Evolutionary conservation across 2,329 filamentous ascomycete genomes (phyloP).

Genomic region (Colletotrichum australisinense): DNA sequence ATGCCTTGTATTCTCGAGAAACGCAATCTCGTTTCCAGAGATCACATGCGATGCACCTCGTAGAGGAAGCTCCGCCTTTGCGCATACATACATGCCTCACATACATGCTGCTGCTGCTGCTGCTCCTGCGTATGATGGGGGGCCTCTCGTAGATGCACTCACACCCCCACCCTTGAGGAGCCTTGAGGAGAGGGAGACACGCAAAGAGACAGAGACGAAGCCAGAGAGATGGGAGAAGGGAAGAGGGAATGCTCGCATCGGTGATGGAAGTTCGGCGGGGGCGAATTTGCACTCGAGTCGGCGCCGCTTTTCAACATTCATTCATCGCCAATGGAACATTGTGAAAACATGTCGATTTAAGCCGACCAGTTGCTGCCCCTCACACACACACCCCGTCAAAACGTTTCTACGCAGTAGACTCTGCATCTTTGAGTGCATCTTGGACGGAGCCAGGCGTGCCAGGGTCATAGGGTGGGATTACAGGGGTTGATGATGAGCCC

Average conservation of each 20-base stretch:
- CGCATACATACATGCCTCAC: not conserved
- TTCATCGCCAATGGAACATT: conserved; percentile 49
- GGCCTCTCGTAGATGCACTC: conserved; percentile 16
- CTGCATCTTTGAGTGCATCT: conserved; percentile 22
- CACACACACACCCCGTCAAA: not conserved
- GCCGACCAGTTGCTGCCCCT: conserved; percentile 20
- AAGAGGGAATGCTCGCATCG: conserved; percentile 7
- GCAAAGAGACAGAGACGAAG: not conserved
- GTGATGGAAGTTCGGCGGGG: conserved; percentile 16
- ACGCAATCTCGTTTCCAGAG: conserved; percentile 9
- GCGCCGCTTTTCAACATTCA: conserved; percentile 42
- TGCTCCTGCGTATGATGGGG: not conserved
- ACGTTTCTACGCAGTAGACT: not conserved
- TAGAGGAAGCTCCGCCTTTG: not conserved
- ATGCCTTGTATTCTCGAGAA: not conserved
- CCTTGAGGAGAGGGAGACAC: no score
- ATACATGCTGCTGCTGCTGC: not conserved
- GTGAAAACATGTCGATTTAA: conserved; percentile 38
- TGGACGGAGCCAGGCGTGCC: not conserved
- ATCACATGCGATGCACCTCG: conserved; percentile 13
- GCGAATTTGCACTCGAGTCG: conserved; percentile 23
- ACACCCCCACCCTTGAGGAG: not conserved
- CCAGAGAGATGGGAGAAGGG: not conserved
- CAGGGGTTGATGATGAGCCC: conserved; percentile 5
- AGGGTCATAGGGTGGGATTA: conserved; percentile 8